These are phyloP conservation scores for Solanum paucissectum DNA, from an alignment of 257 asterid species.

Conservation along the genomic window DNA sequence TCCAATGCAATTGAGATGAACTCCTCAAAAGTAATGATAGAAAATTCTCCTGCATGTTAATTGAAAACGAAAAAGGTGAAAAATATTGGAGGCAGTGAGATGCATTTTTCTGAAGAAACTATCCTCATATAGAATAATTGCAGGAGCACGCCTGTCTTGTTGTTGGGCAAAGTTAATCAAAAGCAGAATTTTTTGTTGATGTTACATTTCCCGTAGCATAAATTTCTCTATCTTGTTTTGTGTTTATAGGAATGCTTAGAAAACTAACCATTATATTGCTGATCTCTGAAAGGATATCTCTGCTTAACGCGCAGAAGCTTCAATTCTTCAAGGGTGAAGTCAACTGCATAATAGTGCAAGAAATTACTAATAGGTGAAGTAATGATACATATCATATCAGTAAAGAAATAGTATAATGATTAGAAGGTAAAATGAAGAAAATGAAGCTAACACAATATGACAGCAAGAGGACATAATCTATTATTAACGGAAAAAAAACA, in stretches of 20 bases:
- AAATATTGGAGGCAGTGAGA: not conserved
- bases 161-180: not conserved
- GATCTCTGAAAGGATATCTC: constrained; percentile 76
- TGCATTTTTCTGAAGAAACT: not conserved
- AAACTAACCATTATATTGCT: constrained; percentile 68
- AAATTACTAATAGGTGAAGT: not conserved
- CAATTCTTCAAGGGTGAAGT: constrained; percentile 73
- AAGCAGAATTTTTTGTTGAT: not conserved
- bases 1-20: constrained; percentile 74
- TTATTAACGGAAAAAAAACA: not conserved
- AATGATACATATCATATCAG: not conserved
- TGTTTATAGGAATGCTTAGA: not conserved
- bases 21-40: constrained; percentile 83
- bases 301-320: constrained; percentile 70
- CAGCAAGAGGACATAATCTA: not conserved
- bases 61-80: not conserved
- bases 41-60: constrained; percentile 55
- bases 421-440: not conserved
- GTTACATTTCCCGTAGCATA: not conserved
- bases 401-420: not conserved
- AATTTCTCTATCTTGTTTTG: not conserved
- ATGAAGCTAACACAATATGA: not conserved
- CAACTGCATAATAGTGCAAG: constrained; percentile 40
- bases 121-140: not conserved
- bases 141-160: not conserved